These are phyloP conservation scores for Clathrus columnatus DNA, from an alignment of 768 basidiomycete species.

Conservation along the genomic window DNA sequence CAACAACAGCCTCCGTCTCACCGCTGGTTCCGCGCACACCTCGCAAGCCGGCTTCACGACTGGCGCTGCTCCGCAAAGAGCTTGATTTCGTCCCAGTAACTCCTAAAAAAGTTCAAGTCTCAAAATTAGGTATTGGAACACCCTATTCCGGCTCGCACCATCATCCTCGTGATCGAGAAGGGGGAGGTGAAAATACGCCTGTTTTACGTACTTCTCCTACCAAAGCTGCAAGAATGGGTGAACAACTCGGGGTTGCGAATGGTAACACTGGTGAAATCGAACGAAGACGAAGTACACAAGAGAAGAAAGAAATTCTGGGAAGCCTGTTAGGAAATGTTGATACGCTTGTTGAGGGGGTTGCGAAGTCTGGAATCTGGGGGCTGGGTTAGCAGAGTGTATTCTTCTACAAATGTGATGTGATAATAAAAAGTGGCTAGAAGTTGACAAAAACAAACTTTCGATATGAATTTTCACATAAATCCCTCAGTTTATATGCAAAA, in stretches of 20 bases:
- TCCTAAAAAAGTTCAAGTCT: constrained; percentile 45
- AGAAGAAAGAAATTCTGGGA: constrained; percentile 75
- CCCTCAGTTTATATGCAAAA: not conserved
- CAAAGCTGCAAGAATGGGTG: not conserved
- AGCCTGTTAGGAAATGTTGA: constrained; percentile 88
- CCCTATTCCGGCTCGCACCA: constrained; percentile 12
- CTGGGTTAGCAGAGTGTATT: constrained; percentile 43
- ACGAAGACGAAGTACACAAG: constrained; percentile 52
- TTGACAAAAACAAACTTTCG: not conserved
- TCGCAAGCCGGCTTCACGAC: constrained; percentile 20
- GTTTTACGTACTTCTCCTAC: not conserved
- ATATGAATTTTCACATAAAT: not conserved
- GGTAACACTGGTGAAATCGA: not conserved
- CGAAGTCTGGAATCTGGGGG: constrained; percentile 84
- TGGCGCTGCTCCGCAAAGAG: constrained; percentile 62
- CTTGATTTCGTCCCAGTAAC: constrained; percentile 68
- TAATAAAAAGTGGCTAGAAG: not conserved
- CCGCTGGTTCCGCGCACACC: constrained; percentile 30
- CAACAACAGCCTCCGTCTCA: constrained; percentile 17
- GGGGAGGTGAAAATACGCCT: constrained; percentile 11
- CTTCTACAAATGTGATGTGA: not conserved
- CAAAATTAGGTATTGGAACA: constrained; percentile 25
- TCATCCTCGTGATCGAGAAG: constrained; percentile 13
- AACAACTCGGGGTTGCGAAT: not conserved
- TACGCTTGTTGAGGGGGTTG: constrained; percentile 78